Evolutionary conservation across 2,329 filamentous ascomycete genomes (phyloP).

Genomic region (Exophiala phaeomuriformis): DNA sequence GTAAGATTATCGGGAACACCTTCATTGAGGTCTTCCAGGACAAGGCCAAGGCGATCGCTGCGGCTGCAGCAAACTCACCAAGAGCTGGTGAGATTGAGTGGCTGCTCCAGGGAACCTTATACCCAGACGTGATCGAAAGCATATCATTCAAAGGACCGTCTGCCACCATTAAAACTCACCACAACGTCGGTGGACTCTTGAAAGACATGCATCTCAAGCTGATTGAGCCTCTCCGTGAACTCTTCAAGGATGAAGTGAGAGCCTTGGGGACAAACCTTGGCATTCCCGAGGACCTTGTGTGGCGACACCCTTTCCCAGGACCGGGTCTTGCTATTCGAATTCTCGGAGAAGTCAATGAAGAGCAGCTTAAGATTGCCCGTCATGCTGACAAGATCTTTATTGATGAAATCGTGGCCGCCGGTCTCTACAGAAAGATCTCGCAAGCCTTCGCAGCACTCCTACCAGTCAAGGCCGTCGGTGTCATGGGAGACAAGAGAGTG

Average conservation of each 20-base stretch:
- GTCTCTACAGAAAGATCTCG: constrained; percentile 51
- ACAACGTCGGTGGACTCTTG: constrained; percentile 64
- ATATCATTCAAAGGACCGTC: constrained; percentile 67
- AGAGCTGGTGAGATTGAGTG: constrained; percentile 71
- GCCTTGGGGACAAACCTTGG: constrained; percentile 61
- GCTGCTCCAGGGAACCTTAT: constrained; percentile 81
- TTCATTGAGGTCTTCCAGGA: constrained; percentile 80
- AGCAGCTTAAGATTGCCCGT: constrained; percentile 66
- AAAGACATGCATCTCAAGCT: constrained; percentile 48
- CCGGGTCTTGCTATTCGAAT: constrained; percentile 71
- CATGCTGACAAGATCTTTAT: constrained; percentile 43
- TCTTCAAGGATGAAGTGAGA: constrained; percentile 81
- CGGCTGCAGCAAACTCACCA: constrained; percentile 57
- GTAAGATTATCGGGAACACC: constrained; percentile 79
- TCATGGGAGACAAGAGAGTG: constrained; percentile 63
- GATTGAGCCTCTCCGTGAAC: constrained; percentile 69
- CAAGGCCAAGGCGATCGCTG: constrained; percentile 67
- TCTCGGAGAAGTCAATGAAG: constrained; percentile 73
- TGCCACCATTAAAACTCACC: constrained; percentile 66
- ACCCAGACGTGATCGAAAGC: constrained; percentile 65
- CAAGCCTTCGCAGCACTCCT: constrained; percentile 65
- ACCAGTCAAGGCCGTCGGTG: constrained; percentile 58
- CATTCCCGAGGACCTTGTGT: constrained; percentile 67
- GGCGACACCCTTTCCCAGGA: constrained; percentile 71
- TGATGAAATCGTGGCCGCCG: constrained; percentile 39